Evolutionary conservation across 2,329 filamentous ascomycete species (phyloP), one percentile per base, ranked within the genome.

Genomic region (Stromatinia cepivora): DNA sequence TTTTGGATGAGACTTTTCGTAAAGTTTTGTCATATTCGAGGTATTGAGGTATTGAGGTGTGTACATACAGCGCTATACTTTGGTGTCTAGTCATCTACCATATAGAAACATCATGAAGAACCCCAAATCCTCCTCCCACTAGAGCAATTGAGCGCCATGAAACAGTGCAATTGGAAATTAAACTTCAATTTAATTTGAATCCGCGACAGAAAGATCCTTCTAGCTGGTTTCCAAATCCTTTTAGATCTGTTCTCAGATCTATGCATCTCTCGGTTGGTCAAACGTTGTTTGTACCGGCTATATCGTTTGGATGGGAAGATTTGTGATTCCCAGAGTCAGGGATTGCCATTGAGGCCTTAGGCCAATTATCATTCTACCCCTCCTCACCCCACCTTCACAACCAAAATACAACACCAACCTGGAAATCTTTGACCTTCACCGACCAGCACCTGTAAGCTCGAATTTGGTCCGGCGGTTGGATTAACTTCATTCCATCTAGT

Each of bases 391-490:
- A 39, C 61, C 17, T 39, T 52, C 34, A 42, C 56, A 45, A 59
- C n/a, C 56, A 59, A 59, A 42, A 59, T 28, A 42, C 36, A 58
- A 25, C 56, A 59, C n/a, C 9, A 28, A 25, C 34, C n/a, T 50
- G n/a, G 61, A 63, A 63, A 63, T 63, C 46, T 63, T 63, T 50
- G 59, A 63, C 59, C 22, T 52, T 52, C 46, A 52, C 46, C 34
- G 46, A 63, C 31, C 46, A 63, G 39, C 46, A n/a, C n/a, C 61
- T 52, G 61, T 39, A 39, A 63, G 61, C n/a, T 63, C 61, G 8
- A 28, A n/a, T 52, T 52, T 22, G 46, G 46, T 36, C 15, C 31
- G 31, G 59, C 46, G 20, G 15, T 20, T 39, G 46, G 17, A 52
- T 20, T 28, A 25, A 5, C 9, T 28, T 17, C 8, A 11, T 22